These are phyloP conservation scores for Fusarium piperis DNA, from an alignment of 2,329 filamentous ascomycete species.

Conservation along the genomic window DNA sequence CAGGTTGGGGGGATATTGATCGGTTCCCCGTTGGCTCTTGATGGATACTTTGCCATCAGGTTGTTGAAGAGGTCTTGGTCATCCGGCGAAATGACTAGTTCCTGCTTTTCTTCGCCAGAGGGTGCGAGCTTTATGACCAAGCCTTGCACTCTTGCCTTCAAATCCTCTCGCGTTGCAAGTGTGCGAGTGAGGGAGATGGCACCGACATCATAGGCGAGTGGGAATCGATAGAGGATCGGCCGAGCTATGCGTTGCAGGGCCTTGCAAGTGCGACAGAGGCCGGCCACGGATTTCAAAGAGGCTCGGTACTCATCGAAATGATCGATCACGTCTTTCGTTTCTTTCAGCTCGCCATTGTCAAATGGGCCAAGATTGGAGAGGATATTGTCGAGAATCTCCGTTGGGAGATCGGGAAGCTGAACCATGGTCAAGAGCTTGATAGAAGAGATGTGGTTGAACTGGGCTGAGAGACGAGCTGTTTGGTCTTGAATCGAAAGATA, in stretches of 20 bases:
- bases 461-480: background rate
- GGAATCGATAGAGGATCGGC: background rate
- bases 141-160: background rate
- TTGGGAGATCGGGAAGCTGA: background rate
- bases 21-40: background rate
- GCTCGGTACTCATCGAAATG: background rate
- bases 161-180: background rate
- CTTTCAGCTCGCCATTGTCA: background rate
- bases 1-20: background rate
- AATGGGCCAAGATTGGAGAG: background rate
- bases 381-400: background rate
- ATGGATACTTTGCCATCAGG: background rate
- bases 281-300: background rate
- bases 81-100: background rate
- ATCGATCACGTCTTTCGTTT: background rate
- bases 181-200: background rate
- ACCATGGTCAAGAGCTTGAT: background rate
- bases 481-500: background rate
- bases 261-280: background rate
- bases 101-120: no score
- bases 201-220: background rate
- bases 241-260: background rate
- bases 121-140: background rate
- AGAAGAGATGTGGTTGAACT: no score
- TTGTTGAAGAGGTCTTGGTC: background rate